Evolutionary conservation across 164 flowering plant genomes (phyloP).

Genomic region (Warburgia ugandensis): DNA sequence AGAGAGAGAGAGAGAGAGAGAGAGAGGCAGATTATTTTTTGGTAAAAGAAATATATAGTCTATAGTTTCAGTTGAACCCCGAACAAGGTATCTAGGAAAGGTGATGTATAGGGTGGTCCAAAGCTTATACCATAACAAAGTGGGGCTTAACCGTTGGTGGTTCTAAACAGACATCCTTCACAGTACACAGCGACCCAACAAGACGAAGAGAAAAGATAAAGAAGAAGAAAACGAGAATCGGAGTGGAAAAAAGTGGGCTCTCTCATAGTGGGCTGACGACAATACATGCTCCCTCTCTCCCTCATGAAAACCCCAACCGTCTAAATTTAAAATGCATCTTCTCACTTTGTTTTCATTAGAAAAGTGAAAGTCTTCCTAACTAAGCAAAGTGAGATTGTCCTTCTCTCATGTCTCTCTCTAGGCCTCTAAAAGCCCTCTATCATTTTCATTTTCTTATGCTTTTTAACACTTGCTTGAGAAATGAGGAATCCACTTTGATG

Average conservation of each 20-base stretch:
- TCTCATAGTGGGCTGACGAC: background rate
- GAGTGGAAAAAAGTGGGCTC: background rate
- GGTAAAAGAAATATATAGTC: too few relatives aligned
- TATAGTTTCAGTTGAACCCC: too few relatives aligned
- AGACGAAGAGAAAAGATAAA: too few relatives aligned
- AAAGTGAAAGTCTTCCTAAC: slow-evolving; percentile 5
- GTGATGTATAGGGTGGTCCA: slow-evolving; percentile 5
- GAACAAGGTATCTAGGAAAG: background rate
- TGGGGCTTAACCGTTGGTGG: slow-evolving; percentile 18
- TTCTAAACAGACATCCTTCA: slow-evolving; percentile 17
- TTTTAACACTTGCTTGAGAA: slow-evolving; percentile 21
- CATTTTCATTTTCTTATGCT: slow-evolving; percentile 12
- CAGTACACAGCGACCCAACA: background rate
- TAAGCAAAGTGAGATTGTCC: slow-evolving; percentile 15
- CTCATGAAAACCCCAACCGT: background rate
- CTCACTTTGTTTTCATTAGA: slow-evolving; percentile 11
- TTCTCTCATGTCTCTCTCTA: slow-evolving; percentile 13
- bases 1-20: too few relatives aligned
- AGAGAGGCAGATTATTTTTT: too few relatives aligned
- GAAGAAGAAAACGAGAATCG: too few relatives aligned
- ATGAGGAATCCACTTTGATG: slow-evolving; percentile 42
- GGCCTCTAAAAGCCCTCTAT: slow-evolving; percentile 17
- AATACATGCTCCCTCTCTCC: background rate
- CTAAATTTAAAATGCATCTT: slow-evolving; percentile 24
- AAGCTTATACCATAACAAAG: slow-evolving; percentile 7